A percentile compares a stretch with the other conserved stretches of the same genome.
phyloP scores from a whole-genome alignment of 108 stramenopile species.

The Stephanodiscus triporus region DNA sequence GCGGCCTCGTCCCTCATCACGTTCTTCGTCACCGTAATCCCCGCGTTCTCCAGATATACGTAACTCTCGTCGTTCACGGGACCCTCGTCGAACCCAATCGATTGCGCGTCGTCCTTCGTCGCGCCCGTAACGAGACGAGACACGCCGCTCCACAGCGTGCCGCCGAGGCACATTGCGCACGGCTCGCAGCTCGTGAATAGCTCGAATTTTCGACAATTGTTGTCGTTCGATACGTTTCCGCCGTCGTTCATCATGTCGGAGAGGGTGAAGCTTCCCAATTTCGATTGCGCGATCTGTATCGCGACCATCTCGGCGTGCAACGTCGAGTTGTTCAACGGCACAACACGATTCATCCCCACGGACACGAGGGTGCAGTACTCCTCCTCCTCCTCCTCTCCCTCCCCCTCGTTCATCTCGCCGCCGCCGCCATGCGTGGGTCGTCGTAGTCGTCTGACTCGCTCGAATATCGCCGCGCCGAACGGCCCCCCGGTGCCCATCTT shows the following conservation, averaged over 20 bases:
- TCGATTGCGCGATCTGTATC: slow-evolving; percentile 81
- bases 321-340: slow-evolving; percentile 75
- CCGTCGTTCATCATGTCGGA: slow-evolving; percentile 23
- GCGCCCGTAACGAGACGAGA: slow-evolving; percentile 78
- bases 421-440: too few species aligned
- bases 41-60: slow-evolving; percentile 64
- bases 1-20: slow-evolving; percentile 75
- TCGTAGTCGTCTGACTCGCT: slow-evolving; percentile 22
- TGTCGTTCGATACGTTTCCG: slow-evolving; percentile 24
- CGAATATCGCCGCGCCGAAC: slow-evolving; percentile 84
- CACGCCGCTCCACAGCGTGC: slow-evolving; percentile 85
- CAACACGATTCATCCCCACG: slow-evolving; percentile 80
- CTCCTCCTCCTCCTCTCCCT: too few species aligned
- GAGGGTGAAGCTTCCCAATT: slow-evolving; percentile 60
- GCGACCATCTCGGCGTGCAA: slow-evolving; percentile 89
- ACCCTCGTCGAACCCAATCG: slow-evolving; percentile 89
- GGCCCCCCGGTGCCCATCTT: slow-evolving; percentile 76
- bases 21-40: slow-evolving; percentile 60
- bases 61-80: slow-evolving; percentile 85
- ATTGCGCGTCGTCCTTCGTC: slow-evolving; percentile 80
- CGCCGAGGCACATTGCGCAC: slow-evolving; percentile 86
- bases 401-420: too few species aligned
- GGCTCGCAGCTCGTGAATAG: slow-evolving; percentile 87
- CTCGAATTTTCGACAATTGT: too few species aligned
- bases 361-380: slow-evolving; percentile 54